Evolutionary conservation across 176 grass and related monocot species (phyloP).

Genomic region (Elymus sibiricus): DNA sequence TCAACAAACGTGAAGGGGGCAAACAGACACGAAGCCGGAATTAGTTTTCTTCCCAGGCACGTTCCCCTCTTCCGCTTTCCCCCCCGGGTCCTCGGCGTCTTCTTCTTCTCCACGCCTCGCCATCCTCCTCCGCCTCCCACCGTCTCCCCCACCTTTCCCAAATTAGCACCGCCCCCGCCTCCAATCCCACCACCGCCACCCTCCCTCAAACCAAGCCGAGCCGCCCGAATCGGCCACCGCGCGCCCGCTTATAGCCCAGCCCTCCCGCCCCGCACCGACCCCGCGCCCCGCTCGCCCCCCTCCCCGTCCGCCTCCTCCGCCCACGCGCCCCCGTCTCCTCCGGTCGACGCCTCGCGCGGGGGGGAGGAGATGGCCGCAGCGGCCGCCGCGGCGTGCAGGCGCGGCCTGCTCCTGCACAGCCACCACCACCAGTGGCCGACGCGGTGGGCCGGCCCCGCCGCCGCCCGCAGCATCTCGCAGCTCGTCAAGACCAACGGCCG

Average conservation of each 20-base stretch:
- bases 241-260: not conserved
- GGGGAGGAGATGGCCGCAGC: conserved; percentile 44
- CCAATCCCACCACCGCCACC: conserved; percentile 6
- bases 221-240: conserved; percentile 18
- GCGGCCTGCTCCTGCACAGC: conserved; percentile 24
- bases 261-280: conserved; percentile 5
- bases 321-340: not conserved
- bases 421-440: conserved; percentile 14
- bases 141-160: conserved; percentile 25
- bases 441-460: not conserved
- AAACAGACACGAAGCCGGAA: too few relatives aligned
- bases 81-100: not conserved
- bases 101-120: conserved; percentile 44
- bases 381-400: conserved; percentile 38
- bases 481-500: conserved; percentile 88
- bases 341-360: conserved; percentile 21
- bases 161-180: conserved; percentile 37
- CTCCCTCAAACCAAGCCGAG: conserved; percentile 35
- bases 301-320: not conserved
- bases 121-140: not conserved
- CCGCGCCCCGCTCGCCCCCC: not conserved
- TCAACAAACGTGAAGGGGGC: too few relatives aligned
- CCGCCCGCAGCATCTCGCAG: conserved; percentile 59
- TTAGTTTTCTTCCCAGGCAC: conserved; percentile 5
- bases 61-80: not conserved